Conservation (phyloP, 768 basidiomycete genomes). For the Boletus pseudo-olivaceus region DNA sequence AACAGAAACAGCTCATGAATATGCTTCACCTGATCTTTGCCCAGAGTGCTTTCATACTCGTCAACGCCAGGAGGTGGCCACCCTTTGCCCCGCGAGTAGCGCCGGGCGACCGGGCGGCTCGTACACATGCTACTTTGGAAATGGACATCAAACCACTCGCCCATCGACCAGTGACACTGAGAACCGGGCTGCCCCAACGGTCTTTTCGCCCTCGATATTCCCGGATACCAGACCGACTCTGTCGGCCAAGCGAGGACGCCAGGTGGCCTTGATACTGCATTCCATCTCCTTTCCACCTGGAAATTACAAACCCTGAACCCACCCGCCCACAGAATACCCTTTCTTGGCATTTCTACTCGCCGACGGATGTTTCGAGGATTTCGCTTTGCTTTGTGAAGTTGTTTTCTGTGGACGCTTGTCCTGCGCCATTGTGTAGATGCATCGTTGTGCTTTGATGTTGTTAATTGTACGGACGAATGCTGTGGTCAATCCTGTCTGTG, state of each 20-base stretch:
- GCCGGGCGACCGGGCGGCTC: not conserved
- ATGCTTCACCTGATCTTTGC: slow-evolving; percentile 3
- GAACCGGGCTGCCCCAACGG: slow-evolving; percentile 1
- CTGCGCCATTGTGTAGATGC: not conserved
- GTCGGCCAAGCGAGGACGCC: slow-evolving; percentile 20
- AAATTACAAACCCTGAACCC: slow-evolving; percentile 7
- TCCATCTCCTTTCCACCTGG: not conserved
- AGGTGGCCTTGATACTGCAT: slow-evolving; percentile 14
- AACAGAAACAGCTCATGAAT: slow-evolving; percentile 11
- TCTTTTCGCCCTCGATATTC: slow-evolving; percentile 34
- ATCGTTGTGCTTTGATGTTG: not conserved
- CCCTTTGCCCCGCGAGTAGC: not conserved
- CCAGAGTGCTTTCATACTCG: slow-evolving; percentile 37
- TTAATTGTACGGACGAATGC: not conserved
- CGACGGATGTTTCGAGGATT: not conserved
- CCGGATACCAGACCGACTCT: slow-evolving; percentile 48
- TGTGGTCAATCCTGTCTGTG: not conserved
- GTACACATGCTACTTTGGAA: not conserved
- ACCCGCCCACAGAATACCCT: not conserved
- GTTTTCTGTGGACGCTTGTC: not conserved
- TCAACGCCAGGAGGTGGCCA: slow-evolving; percentile 27
- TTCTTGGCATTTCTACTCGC: not conserved
- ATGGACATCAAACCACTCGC: slow-evolving; percentile 6
- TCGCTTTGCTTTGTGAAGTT: not conserved
- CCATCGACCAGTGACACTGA: slow-evolving; percentile 2